phyloP scores from a whole-genome alignment of 2,329 filamentous ascomycete genomes.

The Ascochyta fabae region DNA sequence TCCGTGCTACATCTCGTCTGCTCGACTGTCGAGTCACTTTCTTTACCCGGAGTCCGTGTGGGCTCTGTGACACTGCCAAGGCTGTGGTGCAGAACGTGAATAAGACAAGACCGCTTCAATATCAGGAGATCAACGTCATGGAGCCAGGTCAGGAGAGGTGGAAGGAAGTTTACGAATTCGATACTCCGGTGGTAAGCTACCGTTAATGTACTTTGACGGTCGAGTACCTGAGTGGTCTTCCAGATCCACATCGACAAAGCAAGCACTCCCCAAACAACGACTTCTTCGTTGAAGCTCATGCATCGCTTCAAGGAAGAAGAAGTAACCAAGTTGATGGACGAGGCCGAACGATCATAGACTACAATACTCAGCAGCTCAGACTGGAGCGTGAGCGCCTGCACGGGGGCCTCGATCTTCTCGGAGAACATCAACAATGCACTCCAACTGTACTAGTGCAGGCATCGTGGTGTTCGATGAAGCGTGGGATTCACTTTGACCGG shows the following conservation, averaged over 20 bases:
- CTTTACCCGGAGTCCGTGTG: constrained; percentile 75
- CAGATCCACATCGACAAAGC: constrained; percentile 68
- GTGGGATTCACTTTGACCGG: too few species aligned
- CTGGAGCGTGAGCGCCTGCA: too few species aligned
- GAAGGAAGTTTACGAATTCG: constrained; percentile 79
- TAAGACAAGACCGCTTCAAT: constrained; percentile 71
- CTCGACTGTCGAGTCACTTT: constrained; percentile 68
- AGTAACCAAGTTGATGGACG: constrained; percentile 72
- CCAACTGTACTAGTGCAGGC: too few species aligned
- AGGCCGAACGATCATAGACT: constrained; percentile 40
- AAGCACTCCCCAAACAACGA: constrained; percentile 57
- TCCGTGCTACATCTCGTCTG: constrained; percentile 42
- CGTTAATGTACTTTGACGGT: not conserved
- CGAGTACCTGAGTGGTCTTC: constrained; percentile 32
- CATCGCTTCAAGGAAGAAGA: constrained; percentile 74
- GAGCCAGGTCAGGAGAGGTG: constrained; percentile 67
- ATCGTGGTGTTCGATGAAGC: too few species aligned
- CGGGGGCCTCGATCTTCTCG: too few species aligned
- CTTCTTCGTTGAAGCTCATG: constrained; percentile 74
- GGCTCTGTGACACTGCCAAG: constrained; percentile 73
- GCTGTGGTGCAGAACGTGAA: constrained; percentile 71
- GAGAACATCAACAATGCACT: too few species aligned
- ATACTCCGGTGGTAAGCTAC: constrained; percentile 74
- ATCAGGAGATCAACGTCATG: constrained; percentile 73
- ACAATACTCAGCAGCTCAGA: not conserved